Evolutionary conservation across 768 basidiomycete genomes (phyloP).

Genomic region (Filobasidium wieringae): DNA sequence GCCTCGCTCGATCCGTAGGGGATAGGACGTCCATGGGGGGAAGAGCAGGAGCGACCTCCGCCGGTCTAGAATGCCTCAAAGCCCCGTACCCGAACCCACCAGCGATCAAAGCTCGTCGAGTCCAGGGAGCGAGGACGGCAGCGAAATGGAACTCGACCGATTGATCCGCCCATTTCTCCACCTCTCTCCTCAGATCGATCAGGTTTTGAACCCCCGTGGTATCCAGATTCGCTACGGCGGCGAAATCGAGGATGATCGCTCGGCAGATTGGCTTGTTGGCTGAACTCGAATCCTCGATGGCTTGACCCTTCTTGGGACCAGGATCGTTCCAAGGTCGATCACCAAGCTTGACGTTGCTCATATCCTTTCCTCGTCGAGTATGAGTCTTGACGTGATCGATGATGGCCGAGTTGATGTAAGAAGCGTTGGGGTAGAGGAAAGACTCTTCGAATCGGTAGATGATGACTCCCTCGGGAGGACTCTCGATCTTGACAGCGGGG

Average conservation of each 20-base stretch:
- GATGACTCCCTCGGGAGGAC: conserved; percentile 74
- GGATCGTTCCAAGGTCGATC: conserved; percentile 95
- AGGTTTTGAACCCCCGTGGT: conserved; percentile 83
- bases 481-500: conserved; percentile 56
- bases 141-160: conserved; percentile 83
- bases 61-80: conserved; percentile 34
- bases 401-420: conserved; percentile 52
- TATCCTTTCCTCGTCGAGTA: conserved; percentile 65
- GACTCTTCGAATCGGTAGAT: conserved; percentile 88
- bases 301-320: conserved; percentile 50
- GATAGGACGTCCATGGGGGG: conserved; percentile 41
- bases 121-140: conserved; percentile 83
- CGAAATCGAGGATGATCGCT: conserved; percentile 86
- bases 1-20: conserved; percentile 37
- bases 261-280: conserved; percentile 59
- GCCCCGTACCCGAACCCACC: conserved; percentile 79
- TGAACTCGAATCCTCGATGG: conserved; percentile 41
- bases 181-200: conserved; percentile 70
- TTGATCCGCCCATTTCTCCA: conserved; percentile 76
- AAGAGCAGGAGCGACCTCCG: conserved; percentile 69
- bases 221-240: conserved; percentile 72
- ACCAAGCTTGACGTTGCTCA: conserved; percentile 50
- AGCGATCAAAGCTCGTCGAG: conserved; percentile 61
- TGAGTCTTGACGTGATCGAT: conserved; percentile 69
- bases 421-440: conserved; percentile 49